Base-by-base conservation (phyloP, 352 stramenopile genomes). In the Phytophthora quininea region DNA sequence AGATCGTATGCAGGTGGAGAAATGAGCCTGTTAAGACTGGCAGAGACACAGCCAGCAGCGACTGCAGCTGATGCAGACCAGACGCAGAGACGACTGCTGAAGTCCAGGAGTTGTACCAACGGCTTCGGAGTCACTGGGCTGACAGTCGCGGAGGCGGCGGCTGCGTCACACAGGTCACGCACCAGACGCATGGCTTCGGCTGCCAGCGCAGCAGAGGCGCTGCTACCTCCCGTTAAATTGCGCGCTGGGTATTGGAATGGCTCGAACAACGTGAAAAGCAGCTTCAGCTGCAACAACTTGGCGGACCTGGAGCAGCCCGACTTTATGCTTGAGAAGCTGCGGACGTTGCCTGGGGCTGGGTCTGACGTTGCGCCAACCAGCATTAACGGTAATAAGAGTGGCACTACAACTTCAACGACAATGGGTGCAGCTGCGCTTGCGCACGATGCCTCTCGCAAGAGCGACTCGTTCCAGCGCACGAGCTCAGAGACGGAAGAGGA, bases 251-350 rank as follows among this genome's bases (percentile, higher is more conserved):
- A 91, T 53, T 91, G 85, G 85, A 91, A 91, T 51, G 78, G 76
- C 35, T 56, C 72, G 24, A 88, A 78, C 57, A 91, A 89, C 63
- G 73, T 91, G 53, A 93, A 86, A 58, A 91, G 80, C 70, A 93
- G 85, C 70, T 90, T 91, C 43, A 93, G 85, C 56, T 91, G 81
- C 77, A 93, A 93, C 69, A 93, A 93, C 52, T 54, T 93, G 19
- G 59, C 81, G 3, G 85, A 93, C 43, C 79, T 91, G 37, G 85
- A 90, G 62, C 68, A 77, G 10, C 74, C 72, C 9, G 81, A 81
- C 31, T 54, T 85, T 7, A 30, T 74, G 49, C 64, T 88, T 38
- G 77, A 89, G 48, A 67, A 73, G 31, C 43, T 72, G 31, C 61
- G 66, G 42, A 62, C 70, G 61, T 55, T 71, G 35, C 57, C 66